phyloP scores from a whole-genome alignment of 257 asterid species.

The Solanum sejunctum region DNA sequence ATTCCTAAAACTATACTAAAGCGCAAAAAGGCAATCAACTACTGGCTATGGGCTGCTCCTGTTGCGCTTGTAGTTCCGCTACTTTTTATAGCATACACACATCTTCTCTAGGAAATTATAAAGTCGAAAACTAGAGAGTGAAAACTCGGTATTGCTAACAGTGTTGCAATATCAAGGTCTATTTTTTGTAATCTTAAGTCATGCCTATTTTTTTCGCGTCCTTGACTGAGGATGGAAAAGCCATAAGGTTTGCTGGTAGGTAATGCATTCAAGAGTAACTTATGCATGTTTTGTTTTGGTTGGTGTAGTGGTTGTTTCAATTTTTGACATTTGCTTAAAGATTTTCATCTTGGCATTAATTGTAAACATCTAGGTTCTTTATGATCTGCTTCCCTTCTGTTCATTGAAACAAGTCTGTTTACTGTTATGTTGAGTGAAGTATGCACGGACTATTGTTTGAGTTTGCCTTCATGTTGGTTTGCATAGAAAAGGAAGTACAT shows the following conservation, averaged over 20 bases:
- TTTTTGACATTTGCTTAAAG: background rate
- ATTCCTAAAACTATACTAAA: constrained; percentile 63
- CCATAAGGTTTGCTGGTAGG: constrained; percentile 18
- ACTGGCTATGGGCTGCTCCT: constrained; percentile 64
- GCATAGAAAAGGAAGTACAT: background rate
- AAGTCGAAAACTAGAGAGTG: background rate
- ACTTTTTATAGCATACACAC: constrained; percentile 36
- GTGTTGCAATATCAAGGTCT: constrained; percentile 6
- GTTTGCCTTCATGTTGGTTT: background rate
- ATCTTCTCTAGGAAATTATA: constrained; percentile 17
- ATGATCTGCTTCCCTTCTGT: background rate
- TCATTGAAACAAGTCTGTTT: background rate
- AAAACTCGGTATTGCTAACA: background rate
- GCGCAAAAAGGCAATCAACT: constrained; percentile 70
- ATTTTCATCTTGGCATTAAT: background rate
- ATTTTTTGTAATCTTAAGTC: background rate
- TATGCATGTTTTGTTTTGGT: background rate
- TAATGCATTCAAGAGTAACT: background rate
- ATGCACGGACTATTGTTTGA: background rate
- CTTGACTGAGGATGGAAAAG: constrained; percentile 14
- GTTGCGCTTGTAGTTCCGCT: constrained; percentile 34
- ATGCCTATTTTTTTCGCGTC: background rate
- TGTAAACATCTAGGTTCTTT: background rate
- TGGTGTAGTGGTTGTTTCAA: background rate
- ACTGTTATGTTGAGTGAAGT: background rate